A percentile compares a stretch with the other conserved stretches of the same genome.
These are phyloP conservation scores for Phialocephala subalpina DNA, from an alignment of 2,329 filamentous ascomycete genomes.

Conservation along the genomic window DNA sequence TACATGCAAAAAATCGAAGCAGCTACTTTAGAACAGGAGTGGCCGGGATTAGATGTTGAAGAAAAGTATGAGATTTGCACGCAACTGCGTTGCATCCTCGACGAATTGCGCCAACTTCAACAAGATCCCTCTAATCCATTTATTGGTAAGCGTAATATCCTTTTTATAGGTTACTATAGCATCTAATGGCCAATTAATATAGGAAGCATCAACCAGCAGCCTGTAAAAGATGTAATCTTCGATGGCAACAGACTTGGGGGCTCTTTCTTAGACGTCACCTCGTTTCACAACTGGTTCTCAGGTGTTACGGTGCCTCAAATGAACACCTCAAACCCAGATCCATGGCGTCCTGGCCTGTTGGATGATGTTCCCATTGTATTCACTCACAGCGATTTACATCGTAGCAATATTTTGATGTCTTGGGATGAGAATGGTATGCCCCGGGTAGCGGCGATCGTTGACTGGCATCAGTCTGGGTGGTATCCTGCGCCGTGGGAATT, in stretches of 20 bases:
- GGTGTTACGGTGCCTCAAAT: not conserved
- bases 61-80: slow-evolving; percentile 15
- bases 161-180: not conserved
- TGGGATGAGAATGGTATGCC: slow-evolving; percentile 7
- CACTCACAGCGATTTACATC: slow-evolving; percentile 22
- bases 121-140: slow-evolving; percentile 19
- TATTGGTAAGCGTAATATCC: slow-evolving; percentile 18
- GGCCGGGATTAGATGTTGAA: slow-evolving; percentile 10
- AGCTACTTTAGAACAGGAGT: slow-evolving; percentile 14
- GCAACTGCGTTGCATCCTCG: slow-evolving; percentile 10
- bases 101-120: slow-evolving; percentile 13
- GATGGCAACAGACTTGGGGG: not conserved
- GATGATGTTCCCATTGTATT: slow-evolving; percentile 21
- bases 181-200: not conserved
- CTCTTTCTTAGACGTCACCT: slow-evolving; percentile 10
- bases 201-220: slow-evolving; percentile 17
- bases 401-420: slow-evolving; percentile 22
- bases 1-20: slow-evolving; percentile 23
- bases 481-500: slow-evolving; percentile 25
- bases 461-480: slow-evolving; percentile 27
- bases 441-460: slow-evolving; percentile 13
- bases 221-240: slow-evolving; percentile 21
- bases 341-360: slow-evolving; percentile 11
- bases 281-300: slow-evolving; percentile 18
- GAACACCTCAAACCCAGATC: slow-evolving; percentile 5